Evolutionary conservation across 2,329 filamentous ascomycete species (phyloP).

Genomic region (Phyllosticta capitalensis): DNA sequence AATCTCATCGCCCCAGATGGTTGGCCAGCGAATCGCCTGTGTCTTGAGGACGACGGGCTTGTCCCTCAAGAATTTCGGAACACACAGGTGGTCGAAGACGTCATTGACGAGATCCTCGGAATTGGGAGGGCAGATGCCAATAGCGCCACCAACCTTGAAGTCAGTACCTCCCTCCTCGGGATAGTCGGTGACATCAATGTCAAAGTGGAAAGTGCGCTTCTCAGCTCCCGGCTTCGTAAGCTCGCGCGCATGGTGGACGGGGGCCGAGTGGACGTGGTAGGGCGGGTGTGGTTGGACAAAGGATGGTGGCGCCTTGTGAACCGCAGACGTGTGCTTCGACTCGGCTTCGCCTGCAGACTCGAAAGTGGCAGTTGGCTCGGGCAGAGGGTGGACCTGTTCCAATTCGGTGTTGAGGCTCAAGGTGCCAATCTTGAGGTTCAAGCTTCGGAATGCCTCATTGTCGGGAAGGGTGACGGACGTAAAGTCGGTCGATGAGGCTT

Average conservation of each 20-base stretch:
- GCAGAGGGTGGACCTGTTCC: conserved; percentile 61
- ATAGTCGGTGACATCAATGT: conserved; percentile 92
- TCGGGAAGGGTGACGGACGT: conserved; percentile 53
- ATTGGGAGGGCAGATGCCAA: conserved; percentile 88
- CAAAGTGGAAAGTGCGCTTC: conserved; percentile 96
- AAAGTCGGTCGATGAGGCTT: conserved; percentile 34
- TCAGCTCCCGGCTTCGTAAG: conserved; percentile 81
- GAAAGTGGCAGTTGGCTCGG: conserved; percentile 65
- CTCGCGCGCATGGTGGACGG: conserved; percentile 73
- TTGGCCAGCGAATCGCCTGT: conserved; percentile 79
- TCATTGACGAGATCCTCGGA: conserved; percentile 67
- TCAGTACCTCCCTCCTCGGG: conserved; percentile 75
- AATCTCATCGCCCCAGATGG: conserved; percentile 91
- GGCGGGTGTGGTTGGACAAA: conserved; percentile 94
- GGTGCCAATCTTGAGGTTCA: conserved; percentile 65
- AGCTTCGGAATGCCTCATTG: conserved; percentile 73
- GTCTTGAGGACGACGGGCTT: conserved; percentile 75
- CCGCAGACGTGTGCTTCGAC: conserved; percentile 31
- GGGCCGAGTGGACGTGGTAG: conserved; percentile 85
- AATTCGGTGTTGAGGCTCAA: conserved; percentile 62
- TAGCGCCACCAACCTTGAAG: conserved; percentile 93
- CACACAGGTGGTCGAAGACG: conserved; percentile 68
- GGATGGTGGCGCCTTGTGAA: conserved; percentile 60
- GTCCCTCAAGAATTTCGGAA: conserved; percentile 75
- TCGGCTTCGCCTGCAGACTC: conserved; percentile 44